These are phyloP conservation scores for Eleusine coracana DNA, from an alignment of 176 grass and related monocot species.

Conservation along the genomic window DNA sequence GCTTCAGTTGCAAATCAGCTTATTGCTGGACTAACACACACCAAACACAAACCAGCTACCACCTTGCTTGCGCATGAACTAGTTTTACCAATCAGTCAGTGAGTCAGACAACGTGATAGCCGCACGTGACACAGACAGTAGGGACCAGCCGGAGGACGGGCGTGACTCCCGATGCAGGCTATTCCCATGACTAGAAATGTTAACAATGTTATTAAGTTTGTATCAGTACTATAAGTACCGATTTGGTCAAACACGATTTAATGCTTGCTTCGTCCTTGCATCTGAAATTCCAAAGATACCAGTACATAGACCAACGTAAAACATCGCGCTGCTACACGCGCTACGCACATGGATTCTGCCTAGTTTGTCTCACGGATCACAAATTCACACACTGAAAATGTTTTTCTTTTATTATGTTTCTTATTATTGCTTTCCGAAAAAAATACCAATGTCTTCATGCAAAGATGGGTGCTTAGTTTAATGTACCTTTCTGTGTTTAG, in stretches of 20 bases:
- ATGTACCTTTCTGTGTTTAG: no score
- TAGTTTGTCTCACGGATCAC: no score
- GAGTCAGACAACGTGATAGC: no score
- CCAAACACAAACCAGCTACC: not conserved
- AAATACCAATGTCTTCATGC: no score
- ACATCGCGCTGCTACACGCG: not conserved
- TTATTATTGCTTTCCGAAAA: no score
- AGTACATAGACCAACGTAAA: not conserved
- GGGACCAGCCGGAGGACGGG: no score
- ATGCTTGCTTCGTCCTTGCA: not conserved
- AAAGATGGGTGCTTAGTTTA: no score
- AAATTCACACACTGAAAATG: no score
- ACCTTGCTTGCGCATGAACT: not conserved
- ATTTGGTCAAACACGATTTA: not conserved
- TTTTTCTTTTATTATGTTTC: no score
- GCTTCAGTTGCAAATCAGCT: not conserved
- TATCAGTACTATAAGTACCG: not conserved
- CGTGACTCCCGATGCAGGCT: not conserved
- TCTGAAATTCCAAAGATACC: not conserved
- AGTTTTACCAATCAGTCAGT: not conserved
- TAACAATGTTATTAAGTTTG: not conserved
- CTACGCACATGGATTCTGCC: no score
- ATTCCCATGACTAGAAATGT: not conserved
- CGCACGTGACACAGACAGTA: no score
- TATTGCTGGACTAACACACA: not conserved